Percentiles rank a stretch among this genome's conserved stretches.
These are phyloP conservation scores for Xylaria nigripes DNA, from an alignment of 495 filamentous ascomycete species.

Conservation along the genomic window DNA sequence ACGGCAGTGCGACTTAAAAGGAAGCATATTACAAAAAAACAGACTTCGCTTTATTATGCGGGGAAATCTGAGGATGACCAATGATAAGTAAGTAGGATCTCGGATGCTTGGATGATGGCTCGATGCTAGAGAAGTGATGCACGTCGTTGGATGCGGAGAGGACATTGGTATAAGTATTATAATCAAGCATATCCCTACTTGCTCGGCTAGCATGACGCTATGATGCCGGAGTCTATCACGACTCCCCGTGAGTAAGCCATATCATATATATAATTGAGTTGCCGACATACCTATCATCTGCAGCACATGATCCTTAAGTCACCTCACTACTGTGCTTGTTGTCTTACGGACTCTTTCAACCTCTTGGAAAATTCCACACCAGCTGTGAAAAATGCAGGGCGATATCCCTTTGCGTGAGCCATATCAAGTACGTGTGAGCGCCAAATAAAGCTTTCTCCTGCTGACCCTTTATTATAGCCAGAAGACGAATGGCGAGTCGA, in stretches of 20 bases:
- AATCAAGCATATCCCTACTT: not conserved
- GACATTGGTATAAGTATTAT: not conserved
- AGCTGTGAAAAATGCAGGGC: constrained; percentile 11
- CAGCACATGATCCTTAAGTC: not conserved
- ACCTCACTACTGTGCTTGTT: not conserved
- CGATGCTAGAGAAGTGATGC: not conserved
- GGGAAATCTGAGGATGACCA: no score
- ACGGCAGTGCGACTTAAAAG: no score
- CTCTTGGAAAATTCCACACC: not conserved
- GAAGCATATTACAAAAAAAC: no score
- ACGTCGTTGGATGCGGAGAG: not conserved
- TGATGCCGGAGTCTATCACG: not conserved
- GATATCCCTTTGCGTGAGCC: constrained; percentile 16
- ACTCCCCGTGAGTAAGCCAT: not conserved
- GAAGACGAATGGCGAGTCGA: constrained; percentile 49
- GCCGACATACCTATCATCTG: not conserved
- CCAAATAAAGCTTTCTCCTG: not conserved
- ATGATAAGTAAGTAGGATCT: no score
- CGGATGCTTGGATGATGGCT: no score
- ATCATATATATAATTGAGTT: not conserved
- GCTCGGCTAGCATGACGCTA: not conserved
- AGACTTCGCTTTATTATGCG: no score
- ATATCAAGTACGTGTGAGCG: constrained; percentile 8
- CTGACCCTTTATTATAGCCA: constrained; percentile 20
- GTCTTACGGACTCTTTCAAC: not conserved